Base-by-base conservation (phyloP, 805 yeast genomes). In the Kodamaea lidongshanica region DNA sequence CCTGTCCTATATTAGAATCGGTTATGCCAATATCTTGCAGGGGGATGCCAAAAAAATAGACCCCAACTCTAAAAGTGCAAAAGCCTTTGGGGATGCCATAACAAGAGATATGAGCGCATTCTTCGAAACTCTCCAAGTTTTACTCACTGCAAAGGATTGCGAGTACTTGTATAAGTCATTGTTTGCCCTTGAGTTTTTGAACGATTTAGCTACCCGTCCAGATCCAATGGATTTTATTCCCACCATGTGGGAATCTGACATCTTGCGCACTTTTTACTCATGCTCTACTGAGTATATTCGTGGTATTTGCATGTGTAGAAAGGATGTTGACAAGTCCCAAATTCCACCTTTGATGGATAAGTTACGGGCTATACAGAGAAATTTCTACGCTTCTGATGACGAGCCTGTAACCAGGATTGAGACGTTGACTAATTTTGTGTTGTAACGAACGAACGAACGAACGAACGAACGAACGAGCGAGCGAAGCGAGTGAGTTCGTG, bases 251-350 rank as follows among this genome's bases (percentile, higher is more conserved):
- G 65, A 65, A 45, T 53, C 45, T 32, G 74, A 70, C 25, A 70
- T 82, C 21, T 59, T 86, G 30, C 61, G 63, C 8, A 70, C 70
- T 23, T 86, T 79, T 60, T 78, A 85, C 58, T 87, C 85, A 50
- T 77, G 88, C 35, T 87, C 94, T 0, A 57, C 79, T 6, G 79
- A 73, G 29, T 72, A 86, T 45, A 66, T 88, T 24, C 72, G 71
- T 25, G 77, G 77, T 9, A 69, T 86, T 23, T 64, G 87, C 31
- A 61, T 65, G 40, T 70, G 62, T 45, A 60, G 69, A 44, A 72
- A 60, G 45, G 72, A 65, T 38, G 45, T 58, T 46, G 69, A 64
- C 23, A 45, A 50, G 35, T 40, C 43, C 13, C 44, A 41, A 24
- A 49, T 61, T 5, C 50, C 45, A 26, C 44, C 41, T 12, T 44